phyloP scores from a whole-genome alignment of 352 stramenopile genomes.

The Phytophthora rubi region DNA sequence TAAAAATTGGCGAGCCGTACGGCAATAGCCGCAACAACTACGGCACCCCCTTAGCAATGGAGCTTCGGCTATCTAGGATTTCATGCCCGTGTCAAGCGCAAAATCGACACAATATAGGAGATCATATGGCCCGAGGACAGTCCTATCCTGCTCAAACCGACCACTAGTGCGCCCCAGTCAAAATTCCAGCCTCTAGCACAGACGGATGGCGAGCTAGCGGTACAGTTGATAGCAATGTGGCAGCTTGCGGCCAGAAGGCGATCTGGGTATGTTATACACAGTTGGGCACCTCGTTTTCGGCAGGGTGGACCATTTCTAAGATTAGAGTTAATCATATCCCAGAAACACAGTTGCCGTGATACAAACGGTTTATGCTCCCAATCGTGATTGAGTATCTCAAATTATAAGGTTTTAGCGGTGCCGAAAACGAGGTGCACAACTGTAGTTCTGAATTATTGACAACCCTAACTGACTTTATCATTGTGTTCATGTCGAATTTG shows the following conservation, averaged over 20 bases:
- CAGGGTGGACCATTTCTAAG: too few species aligned
- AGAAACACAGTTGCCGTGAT: too few species aligned
- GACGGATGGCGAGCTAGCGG: neutral
- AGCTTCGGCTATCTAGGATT: too few species aligned
- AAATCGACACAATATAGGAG: neutral
- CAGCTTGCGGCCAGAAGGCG: neutral
- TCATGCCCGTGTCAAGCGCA: neutral
- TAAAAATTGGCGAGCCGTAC: too few species aligned
- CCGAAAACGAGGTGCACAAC: too few species aligned
- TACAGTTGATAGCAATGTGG: neutral
- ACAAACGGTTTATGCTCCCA: too few species aligned
- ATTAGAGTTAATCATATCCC: too few species aligned
- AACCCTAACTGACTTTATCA: neutral
- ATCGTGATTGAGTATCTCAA: too few species aligned
- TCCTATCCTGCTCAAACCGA: neutral
- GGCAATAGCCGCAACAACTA: too few species aligned
- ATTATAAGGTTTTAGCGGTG: too few species aligned
- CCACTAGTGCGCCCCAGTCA: neutral
- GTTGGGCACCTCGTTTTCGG: too few species aligned
- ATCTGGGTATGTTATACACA: neutral
- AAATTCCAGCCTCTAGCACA: neutral
- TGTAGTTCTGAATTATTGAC: neutral
- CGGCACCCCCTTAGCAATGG: too few species aligned
- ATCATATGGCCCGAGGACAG: neutral
- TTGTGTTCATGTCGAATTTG: neutral